phyloP scores from a whole-genome alignment of 371 early-diverging fungal species.

The Mucor sp. region DNA sequence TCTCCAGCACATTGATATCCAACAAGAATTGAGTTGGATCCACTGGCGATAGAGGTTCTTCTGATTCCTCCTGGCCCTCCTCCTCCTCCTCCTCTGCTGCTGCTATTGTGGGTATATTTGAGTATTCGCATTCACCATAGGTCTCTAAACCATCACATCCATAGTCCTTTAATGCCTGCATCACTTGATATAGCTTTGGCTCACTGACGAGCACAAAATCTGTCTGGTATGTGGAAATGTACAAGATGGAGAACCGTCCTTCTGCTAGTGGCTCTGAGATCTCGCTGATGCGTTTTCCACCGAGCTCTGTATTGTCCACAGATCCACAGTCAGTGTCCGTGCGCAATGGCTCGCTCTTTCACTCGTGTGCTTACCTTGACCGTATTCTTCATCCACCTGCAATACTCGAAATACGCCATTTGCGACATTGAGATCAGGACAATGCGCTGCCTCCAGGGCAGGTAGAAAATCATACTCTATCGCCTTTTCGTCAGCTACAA shows the following conservation, averaged over 20 bases:
- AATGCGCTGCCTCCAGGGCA: constrained; percentile 27
- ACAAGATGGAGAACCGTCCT: constrained; percentile 55
- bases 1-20: constrained; percentile 36
- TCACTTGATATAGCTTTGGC: constrained; percentile 46
- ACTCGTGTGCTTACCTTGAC: constrained; percentile 35
- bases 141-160: constrained; percentile 43
- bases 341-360: background rate
- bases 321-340: background rate
- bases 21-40: constrained; percentile 18
- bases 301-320: constrained; percentile 34
- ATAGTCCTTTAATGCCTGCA: constrained; percentile 41
- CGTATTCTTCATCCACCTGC: constrained; percentile 59
- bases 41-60: background rate
- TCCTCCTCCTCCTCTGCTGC: background rate
- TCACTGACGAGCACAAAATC: constrained; percentile 66
- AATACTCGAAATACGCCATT: constrained; percentile 58
- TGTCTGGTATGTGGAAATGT: constrained; percentile 63
- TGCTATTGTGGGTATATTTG: background rate
- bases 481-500: constrained; percentile 52
- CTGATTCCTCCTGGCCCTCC: background rate
- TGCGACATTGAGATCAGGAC: constrained; percentile 30
- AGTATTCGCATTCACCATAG: background rate
- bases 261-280: constrained; percentile 59
- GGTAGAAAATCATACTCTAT: constrained; percentile 42
- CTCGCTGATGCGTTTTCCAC: constrained; percentile 63